These are phyloP conservation scores for Neospermospora avenae DNA, from an alignment of 2,329 filamentous ascomycete species.

Conservation along the genomic window DNA sequence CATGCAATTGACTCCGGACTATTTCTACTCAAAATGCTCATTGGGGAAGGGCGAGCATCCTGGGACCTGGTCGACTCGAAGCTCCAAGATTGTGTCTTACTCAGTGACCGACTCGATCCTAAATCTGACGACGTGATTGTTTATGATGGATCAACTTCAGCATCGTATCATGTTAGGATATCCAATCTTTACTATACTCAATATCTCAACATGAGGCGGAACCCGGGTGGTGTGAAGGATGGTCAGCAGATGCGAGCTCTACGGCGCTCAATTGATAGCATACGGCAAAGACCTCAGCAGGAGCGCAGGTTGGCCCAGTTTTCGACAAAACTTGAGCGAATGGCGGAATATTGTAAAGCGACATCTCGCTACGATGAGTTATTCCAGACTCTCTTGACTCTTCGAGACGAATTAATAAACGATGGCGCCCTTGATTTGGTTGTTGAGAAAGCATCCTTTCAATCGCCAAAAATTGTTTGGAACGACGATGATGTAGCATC, in stretches of 20 bases:
- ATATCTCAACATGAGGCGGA: slow-evolving; percentile 50
- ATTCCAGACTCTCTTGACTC: slow-evolving; percentile 53
- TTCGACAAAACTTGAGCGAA: slow-evolving; percentile 61
- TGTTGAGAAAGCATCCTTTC: slow-evolving; percentile 45
- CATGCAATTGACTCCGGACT: slow-evolving; percentile 59
- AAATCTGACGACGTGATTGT: not conserved
- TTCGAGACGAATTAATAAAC: slow-evolving; percentile 60
- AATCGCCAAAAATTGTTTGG: slow-evolving; percentile 54
- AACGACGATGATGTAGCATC: slow-evolving; percentile 46
- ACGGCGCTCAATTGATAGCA: slow-evolving; percentile 59
- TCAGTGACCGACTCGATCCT: slow-evolving; percentile 51
- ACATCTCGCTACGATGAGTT: slow-evolving; percentile 54
- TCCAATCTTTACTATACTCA: slow-evolving; percentile 70
- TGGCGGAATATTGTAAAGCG: slow-evolving; percentile 58
- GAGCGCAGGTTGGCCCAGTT: slow-evolving; percentile 61
- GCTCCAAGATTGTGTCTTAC: slow-evolving; percentile 52
- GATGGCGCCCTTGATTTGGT: slow-evolving; percentile 54
- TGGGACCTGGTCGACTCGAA: slow-evolving; percentile 57
- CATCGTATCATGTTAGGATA: slow-evolving; percentile 60
- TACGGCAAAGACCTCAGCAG: slow-evolving; percentile 49
- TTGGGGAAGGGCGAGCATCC: slow-evolving; percentile 45
- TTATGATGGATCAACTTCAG: slow-evolving; percentile 32
- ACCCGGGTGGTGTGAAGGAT: slow-evolving; percentile 41
- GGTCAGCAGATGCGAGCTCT: slow-evolving; percentile 52
- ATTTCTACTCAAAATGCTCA: slow-evolving; percentile 51